Evolutionary conservation across 116 monocot species (phyloP), one percentile per base, ranked within the genome.

Genomic region (Phalaenopsis hybrid): DNA sequence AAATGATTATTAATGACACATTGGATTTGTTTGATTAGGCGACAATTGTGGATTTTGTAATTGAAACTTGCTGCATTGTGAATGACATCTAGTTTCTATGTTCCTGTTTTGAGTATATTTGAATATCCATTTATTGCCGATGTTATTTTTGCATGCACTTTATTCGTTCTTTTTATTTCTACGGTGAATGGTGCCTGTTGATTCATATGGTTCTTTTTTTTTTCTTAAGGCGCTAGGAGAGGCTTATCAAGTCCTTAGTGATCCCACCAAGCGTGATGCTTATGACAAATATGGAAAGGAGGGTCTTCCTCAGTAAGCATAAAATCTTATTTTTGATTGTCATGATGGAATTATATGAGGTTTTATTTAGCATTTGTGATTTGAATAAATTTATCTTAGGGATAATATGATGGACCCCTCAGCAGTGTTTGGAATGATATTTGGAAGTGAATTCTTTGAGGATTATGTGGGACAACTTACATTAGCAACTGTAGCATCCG

Each of bases 391-490:
- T 43, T 50, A 28, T 86, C 88, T 84, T 86, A 96, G 94, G 85
- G 96, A 94, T 57, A 50, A 82, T 28, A 90, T 96, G 94, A 83
- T 94, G 75, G 96, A 97, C 83, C 94, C 94, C 82, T 76, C 90
- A 55, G 90, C 92, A 86, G 96, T 97, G 49, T 97, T 94, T 88
- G 96, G 96, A 61, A 97, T 97, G 96, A 85, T 97, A 74, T 97
- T 97, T 88, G 96, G 96, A 82, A 97, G 94, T 90, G 96, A 97
- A 46, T 86, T 81, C 34, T 97, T 97, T 90, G 94, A 97, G 81
- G 94, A 97, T 82, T 97, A 97, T 91, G 86, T 97, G 58, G 96
- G 96, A 69, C 89, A 97, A 73, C 81, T 97, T 44, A 85, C 89
- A 65, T 87, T 94, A 76, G 96, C 94, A 84, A 89, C 87, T 78